These are phyloP conservation scores for Cucurbita ficifolia DNA, from an alignment of 306 rosid genomes.

Conservation along the genomic window DNA sequence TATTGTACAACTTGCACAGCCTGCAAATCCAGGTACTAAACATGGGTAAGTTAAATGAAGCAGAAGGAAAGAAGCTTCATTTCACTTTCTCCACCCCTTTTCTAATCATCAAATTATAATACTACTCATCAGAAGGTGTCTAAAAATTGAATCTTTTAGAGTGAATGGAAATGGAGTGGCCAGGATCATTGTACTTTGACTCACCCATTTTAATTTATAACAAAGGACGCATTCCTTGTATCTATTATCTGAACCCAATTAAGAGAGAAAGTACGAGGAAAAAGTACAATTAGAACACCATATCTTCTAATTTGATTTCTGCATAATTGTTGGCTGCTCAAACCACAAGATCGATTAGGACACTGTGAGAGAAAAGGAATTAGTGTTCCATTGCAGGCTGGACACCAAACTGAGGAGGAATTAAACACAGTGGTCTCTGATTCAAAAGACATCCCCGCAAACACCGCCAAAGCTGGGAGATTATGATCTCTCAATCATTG, in stretches of 20 bases:
- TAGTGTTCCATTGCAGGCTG: neutral
- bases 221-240: neutral
- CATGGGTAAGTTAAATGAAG: neutral
- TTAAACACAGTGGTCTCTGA: slow-evolving; percentile 19
- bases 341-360: neutral
- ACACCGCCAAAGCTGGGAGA: slow-evolving; percentile 40
- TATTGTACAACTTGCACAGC: neutral
- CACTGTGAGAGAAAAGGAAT: neutral
- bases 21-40: neutral
- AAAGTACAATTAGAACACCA: neutral
- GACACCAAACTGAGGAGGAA: neutral
- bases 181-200: slow-evolving; percentile 8
- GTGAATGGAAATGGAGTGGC: neutral
- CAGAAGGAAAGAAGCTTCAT: neutral
- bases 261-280: slow-evolving; percentile 5
- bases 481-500: slow-evolving; percentile 47
- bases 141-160: neutral
- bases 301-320: neutral
- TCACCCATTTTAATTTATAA: neutral
- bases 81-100: neutral
- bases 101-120: neutral
- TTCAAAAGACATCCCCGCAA: slow-evolving; percentile 37
- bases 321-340: neutral
- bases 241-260: neutral
- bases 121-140: neutral